Conservation (phyloP, 2,329 filamentous ascomycete species). For the Colletotrichum theobromicola region DNA sequence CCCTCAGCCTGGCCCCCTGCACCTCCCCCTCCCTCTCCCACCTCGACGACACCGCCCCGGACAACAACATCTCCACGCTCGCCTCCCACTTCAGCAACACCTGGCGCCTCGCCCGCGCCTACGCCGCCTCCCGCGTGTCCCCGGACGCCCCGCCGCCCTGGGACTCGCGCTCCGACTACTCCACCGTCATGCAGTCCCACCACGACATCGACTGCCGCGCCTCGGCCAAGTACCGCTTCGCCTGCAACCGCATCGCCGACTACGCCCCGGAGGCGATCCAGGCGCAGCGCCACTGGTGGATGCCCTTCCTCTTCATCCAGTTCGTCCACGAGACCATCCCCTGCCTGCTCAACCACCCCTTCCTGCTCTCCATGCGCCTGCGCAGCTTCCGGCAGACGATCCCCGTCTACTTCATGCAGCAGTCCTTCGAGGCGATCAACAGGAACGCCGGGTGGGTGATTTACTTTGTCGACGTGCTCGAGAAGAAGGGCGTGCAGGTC, state of each 20-base stretch:
- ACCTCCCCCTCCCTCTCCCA: not conserved
- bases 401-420: conserved; percentile 59
- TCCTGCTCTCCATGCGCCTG: conserved; percentile 56
- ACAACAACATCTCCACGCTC: conserved; percentile 50
- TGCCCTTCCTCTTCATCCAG: conserved; percentile 56
- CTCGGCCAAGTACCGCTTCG: conserved; percentile 55
- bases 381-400: conserved; percentile 57
- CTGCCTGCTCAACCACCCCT: conserved; percentile 58
- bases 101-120: conserved; percentile 51
- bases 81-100: conserved; percentile 47
- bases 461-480: conserved; percentile 53
- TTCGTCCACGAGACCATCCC: conserved; percentile 58
- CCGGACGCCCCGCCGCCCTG: conserved; percentile 43
- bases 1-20: conserved; percentile 39
- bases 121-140: conserved; percentile 49
- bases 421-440: conserved; percentile 55
- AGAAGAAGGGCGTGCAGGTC: conserved; percentile 45
- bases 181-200: conserved; percentile 52
- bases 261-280: conserved; percentile 45
- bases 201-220: conserved; percentile 58
- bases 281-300: conserved; percentile 54
- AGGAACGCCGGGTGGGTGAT: conserved; percentile 59
- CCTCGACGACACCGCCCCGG: not conserved
- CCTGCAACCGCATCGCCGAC: conserved; percentile 50
- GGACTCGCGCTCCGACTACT: conserved; percentile 57